A percentile compares a stretch with the other conserved stretches of the same genome.
Conservation (phyloP, 2,329 filamentous ascomycete species). For the Incumbomyces lentus region DNA sequence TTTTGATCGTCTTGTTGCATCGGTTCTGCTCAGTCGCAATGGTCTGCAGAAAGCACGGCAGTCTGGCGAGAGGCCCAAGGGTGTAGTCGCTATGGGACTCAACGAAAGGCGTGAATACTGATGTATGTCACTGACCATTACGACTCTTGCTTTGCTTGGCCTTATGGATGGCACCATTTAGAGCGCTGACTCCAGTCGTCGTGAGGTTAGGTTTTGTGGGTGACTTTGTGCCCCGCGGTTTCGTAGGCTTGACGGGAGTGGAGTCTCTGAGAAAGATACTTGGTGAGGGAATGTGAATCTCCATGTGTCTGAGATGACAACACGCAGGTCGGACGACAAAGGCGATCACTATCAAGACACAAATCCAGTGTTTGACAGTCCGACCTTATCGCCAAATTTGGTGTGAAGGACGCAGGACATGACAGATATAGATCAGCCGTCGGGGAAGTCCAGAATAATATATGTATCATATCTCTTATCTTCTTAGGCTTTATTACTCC, state of each 20-base stretch:
- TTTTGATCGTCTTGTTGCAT: slow-evolving; percentile 1
- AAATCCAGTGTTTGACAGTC: background rate
- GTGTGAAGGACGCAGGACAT: too few relatives aligned
- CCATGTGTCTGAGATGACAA: slow-evolving; percentile 30
- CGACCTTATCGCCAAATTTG: too few relatives aligned
- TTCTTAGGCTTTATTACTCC: too few relatives aligned
- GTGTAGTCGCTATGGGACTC: too few relatives aligned
- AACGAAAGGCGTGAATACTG: too few relatives aligned
- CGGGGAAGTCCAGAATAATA: too few relatives aligned
- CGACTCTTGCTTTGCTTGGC: slow-evolving; percentile 66
- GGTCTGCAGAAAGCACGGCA: slow-evolving; percentile 6
- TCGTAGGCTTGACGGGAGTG: slow-evolving; percentile 15
- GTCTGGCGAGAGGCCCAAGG: too few relatives aligned
- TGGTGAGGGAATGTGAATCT: slow-evolving; percentile 52
- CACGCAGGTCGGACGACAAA: background rate
- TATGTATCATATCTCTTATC: too few relatives aligned
- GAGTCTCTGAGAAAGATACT: slow-evolving; percentile 42
- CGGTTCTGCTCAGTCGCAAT: slow-evolving; percentile 2
- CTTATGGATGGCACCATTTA: slow-evolving; percentile 38
- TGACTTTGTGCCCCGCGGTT: slow-evolving; percentile 20
- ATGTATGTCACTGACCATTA: slow-evolving; percentile 48
- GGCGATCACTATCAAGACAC: background rate
- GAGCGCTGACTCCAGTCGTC: slow-evolving; percentile 15
- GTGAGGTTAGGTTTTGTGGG: slow-evolving; percentile 23
- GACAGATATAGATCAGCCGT: too few relatives aligned